Conservation (phyloP, 2,329 filamentous ascomycete species). For the Cladosporium sp. region DNA sequence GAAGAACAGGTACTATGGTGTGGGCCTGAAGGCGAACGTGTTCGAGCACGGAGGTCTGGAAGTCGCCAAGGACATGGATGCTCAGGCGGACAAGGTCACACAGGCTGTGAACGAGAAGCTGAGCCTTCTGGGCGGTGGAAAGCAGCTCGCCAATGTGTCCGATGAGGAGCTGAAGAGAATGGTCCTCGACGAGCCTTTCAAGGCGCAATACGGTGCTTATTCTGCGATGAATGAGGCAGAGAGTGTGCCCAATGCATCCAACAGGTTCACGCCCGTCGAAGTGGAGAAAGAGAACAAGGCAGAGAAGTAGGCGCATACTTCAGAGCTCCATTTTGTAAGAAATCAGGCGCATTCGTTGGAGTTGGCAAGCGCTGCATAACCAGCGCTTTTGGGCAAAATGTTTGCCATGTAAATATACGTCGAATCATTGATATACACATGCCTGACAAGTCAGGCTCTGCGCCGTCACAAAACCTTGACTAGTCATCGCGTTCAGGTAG, state of each 20-base stretch:
- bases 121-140: slow-evolving; percentile 19
- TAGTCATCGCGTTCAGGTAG: too few species aligned
- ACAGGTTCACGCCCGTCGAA: slow-evolving; percentile 8
- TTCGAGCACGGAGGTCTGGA: slow-evolving; percentile 71
- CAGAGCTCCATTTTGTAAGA: too few species aligned
- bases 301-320: neutral
- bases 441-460: too few species aligned
- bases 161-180: slow-evolving; percentile 3
- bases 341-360: too few species aligned
- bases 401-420: too few species aligned
- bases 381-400: too few species aligned
- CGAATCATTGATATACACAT: too few species aligned
- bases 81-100: slow-evolving; percentile 28
- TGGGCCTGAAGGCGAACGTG: slow-evolving; percentile 98
- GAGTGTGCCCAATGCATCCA: slow-evolving; percentile 17
- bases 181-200: slow-evolving; percentile 26
- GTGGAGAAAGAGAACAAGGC: neutral
- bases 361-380: too few species aligned
- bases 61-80: slow-evolving; percentile 31
- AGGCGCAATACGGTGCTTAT: slow-evolving; percentile 27
- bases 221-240: slow-evolving; percentile 24
- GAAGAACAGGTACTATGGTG: slow-evolving; percentile 91
- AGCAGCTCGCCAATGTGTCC: neutral
- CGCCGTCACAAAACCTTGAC: too few species aligned
- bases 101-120: slow-evolving; percentile 26